phyloP scores from a whole-genome alignment of 208 protist genomes.

The Leishmania major region DNA sequence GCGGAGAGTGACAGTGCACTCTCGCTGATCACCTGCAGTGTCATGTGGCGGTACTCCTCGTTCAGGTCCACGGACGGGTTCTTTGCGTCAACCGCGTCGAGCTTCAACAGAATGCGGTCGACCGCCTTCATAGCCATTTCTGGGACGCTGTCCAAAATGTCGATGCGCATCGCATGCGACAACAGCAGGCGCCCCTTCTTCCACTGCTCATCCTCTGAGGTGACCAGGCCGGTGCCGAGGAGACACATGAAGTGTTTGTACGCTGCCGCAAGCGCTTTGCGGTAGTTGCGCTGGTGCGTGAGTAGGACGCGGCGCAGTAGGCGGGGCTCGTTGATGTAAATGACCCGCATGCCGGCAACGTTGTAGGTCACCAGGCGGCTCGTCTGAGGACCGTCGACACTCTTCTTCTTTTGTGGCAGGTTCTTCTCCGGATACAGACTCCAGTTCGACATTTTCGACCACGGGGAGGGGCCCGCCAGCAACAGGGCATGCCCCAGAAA shows the following conservation, averaged over 20 bases:
- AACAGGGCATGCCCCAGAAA: constrained; percentile 80
- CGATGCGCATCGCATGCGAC: constrained; percentile 83
- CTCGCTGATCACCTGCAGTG: constrained; percentile 89
- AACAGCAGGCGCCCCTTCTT: constrained; percentile 82
- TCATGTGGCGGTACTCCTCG: constrained; percentile 92
- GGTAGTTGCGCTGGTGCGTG: constrained; percentile 88
- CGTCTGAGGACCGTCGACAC: constrained; percentile 2
- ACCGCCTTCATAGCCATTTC: constrained; percentile 71
- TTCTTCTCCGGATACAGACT: constrained; percentile 66
- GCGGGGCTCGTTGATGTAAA: constrained; percentile 85
- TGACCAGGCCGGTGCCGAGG: constrained; percentile 88
- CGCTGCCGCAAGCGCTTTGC: constrained; percentile 76
- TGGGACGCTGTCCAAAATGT: constrained; percentile 86
- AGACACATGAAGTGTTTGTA: constrained; percentile 93
- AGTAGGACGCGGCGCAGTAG: constrained; percentile 84
- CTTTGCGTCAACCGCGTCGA: constrained; percentile 27
- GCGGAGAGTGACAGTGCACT: constrained; percentile 76
- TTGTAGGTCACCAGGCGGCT: constrained; percentile 77
- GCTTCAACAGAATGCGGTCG: constrained; percentile 66
- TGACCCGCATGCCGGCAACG: constrained; percentile 73
- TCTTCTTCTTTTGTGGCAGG: constrained; percentile 23
- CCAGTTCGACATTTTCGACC: constrained; percentile 82
- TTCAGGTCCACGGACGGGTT: constrained; percentile 73
- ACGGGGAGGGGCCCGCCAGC: constrained; percentile 67
- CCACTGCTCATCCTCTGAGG: constrained; percentile 88